These are phyloP conservation scores for Daldinia eschscholtzii DNA, from an alignment of 2,329 filamentous ascomycete genomes.

Conservation along the genomic window DNA sequence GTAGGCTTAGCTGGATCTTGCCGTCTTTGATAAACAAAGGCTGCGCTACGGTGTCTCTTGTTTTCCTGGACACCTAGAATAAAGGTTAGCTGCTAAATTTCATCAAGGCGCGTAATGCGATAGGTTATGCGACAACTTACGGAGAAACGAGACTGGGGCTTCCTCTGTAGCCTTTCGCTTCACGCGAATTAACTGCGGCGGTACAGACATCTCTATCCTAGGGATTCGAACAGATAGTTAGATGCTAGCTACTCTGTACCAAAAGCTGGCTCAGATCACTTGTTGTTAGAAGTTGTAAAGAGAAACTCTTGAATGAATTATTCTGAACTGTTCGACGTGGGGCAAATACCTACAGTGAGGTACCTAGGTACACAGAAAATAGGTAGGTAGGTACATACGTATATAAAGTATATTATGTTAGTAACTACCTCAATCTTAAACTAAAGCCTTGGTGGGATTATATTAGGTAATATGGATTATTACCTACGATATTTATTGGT, in stretches of 20 bases:
- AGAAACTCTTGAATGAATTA: conserved; percentile 1
- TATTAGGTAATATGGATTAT: too few species aligned
- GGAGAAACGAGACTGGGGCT: conserved; percentile 67
- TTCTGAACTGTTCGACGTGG: conserved; percentile 9
- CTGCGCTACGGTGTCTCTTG: conserved; percentile 66
- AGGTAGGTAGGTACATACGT: neutral
- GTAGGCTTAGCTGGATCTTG: conserved; percentile 51
- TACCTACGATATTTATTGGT: too few species aligned
- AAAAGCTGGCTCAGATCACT: neutral
- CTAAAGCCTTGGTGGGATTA: too few species aligned
- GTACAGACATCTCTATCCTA: conserved; percentile 63
- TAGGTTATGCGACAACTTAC: conserved; percentile 55
- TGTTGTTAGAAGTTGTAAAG: conserved; percentile 1
- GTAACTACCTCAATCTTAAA: neutral
- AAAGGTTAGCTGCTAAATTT: conserved; percentile 27
- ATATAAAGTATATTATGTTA: neutral
- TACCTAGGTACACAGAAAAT: conserved; percentile 3
- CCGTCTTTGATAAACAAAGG: conserved; percentile 69
- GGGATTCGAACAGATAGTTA: neutral
- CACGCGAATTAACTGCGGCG: conserved; percentile 70
- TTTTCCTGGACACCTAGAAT: conserved; percentile 64
- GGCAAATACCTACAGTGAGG: conserved; percentile 1
- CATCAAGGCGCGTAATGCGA: neutral
- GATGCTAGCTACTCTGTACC: neutral
- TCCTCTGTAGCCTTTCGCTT: conserved; percentile 71